These are phyloP conservation scores for Pleurotus djamor DNA, from an alignment of 768 basidiomycete species.

Conservation along the genomic window DNA sequence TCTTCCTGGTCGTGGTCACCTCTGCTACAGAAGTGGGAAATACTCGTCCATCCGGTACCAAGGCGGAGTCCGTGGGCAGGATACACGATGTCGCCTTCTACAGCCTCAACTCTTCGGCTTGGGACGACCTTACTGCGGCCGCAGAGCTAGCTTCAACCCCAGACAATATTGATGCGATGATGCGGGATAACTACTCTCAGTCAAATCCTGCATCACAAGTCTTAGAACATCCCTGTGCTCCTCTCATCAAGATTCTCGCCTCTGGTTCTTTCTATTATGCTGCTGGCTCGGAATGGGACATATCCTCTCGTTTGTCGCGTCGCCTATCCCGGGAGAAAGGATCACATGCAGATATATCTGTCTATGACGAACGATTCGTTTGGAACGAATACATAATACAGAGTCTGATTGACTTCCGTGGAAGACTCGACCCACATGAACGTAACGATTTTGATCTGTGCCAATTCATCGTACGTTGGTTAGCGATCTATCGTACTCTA, in stretches of 20 bases:
- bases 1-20: conserved; percentile 83
- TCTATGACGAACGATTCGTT: conserved; percentile 85
- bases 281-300: conserved; percentile 79
- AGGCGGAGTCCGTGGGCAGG: conserved; percentile 69
- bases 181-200: conserved; percentile 46
- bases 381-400: conserved; percentile 95
- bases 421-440: conserved; percentile 67
- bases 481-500: background rate
- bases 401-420: conserved; percentile 86
- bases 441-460: conserved; percentile 76
- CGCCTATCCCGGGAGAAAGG: conserved; percentile 55
- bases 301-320: conserved; percentile 78
- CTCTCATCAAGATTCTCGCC: conserved; percentile 87
- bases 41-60: conserved; percentile 54
- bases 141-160: conserved; percentile 54
- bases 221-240: conserved; percentile 88
- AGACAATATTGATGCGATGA: conserved; percentile 51
- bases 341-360: conserved; percentile 42
- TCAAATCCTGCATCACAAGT: conserved; percentile 42
- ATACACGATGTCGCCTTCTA: conserved; percentile 91
- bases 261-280: conserved; percentile 95
- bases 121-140: conserved; percentile 70
- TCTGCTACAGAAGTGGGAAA: conserved; percentile 76
- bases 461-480: conserved; percentile 73
- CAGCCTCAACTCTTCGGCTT: conserved; percentile 78